phyloP scores from a whole-genome alignment of 345 rosid genomes.

The Bruguiera gymnorhiza region DNA sequence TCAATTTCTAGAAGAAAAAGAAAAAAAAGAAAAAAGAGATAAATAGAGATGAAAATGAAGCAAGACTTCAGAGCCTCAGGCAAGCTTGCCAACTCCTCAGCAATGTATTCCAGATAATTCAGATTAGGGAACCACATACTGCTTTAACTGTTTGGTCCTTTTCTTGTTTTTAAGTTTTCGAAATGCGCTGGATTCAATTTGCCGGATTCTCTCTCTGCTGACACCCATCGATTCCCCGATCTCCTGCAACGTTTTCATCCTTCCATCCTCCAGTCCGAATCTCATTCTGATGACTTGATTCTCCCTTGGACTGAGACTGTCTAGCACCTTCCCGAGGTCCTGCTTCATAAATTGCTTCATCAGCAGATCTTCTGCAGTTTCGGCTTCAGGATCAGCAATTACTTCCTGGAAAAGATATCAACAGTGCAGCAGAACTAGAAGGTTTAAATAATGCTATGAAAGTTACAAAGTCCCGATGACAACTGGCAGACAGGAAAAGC shows the following conservation, averaged over 20 bases:
- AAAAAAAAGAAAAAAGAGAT: background rate
- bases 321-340: conserved; percentile 76
- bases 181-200: conserved; percentile 75
- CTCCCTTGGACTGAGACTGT: conserved; percentile 67
- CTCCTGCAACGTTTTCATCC: conserved; percentile 90
- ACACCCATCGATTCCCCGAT: conserved; percentile 82
- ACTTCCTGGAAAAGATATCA: conserved; percentile 55
- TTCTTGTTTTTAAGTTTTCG: conserved; percentile 82
- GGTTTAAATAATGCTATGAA: background rate
- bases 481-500: background rate
- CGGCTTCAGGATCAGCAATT: conserved; percentile 72
- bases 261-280: conserved; percentile 85
- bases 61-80: conserved; percentile 10
- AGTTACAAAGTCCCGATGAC: background rate
- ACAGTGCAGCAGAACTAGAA: background rate
- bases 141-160: conserved; percentile 70
- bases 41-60: conserved; percentile 10
- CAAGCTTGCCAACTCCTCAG: conserved; percentile 9
- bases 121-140: conserved; percentile 46
- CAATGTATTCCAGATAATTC: background rate
- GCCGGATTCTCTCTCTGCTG: conserved; percentile 91
- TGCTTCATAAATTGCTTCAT: conserved; percentile 74
- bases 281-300: conserved; percentile 78
- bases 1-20: background rate
- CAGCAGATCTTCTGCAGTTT: conserved; percentile 63